These are phyloP conservation scores for Meyerozyma guilliermondii DNA, from an alignment of 1,139 yeast genomes.

Conservation along the genomic window DNA sequence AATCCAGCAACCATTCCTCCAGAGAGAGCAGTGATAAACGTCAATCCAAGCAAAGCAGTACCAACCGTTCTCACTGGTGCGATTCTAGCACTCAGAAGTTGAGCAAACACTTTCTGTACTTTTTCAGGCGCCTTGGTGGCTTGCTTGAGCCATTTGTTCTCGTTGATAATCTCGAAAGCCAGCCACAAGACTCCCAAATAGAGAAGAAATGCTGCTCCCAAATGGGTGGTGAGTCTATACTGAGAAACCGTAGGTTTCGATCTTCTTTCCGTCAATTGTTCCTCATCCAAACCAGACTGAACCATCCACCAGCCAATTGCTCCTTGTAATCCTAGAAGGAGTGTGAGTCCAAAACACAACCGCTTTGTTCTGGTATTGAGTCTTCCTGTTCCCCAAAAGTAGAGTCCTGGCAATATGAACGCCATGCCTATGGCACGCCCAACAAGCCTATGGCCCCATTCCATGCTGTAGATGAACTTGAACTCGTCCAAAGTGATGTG, in stretches of 20 bases:
- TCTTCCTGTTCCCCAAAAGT: constrained; percentile 63
- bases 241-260: constrained; percentile 96
- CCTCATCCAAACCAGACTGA: constrained; percentile 84
- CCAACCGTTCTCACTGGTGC: constrained; percentile 52
- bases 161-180: constrained; percentile 77
- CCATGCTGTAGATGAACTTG: constrained; percentile 94
- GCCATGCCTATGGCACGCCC: constrained; percentile 87
- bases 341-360: constrained; percentile 67
- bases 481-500: constrained; percentile 90
- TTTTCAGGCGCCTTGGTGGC: constrained; percentile 49
- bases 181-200: constrained; percentile 89
- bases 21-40: constrained; percentile 87
- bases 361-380: constrained; percentile 68
- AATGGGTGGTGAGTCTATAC: constrained; percentile 88
- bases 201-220: constrained; percentile 87
- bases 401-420: constrained; percentile 79
- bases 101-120: constrained; percentile 46
- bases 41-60: constrained; percentile 54
- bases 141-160: constrained; percentile 50
- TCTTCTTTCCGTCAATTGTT: constrained; percentile 70
- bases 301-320: constrained; percentile 99
- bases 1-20: constrained; percentile 98
- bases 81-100: constrained; percentile 48
- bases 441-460: constrained; percentile 92
- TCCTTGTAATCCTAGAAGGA: constrained; percentile 86